phyloP scores from a whole-genome alignment of 2,329 filamentous ascomycete genomes.

The Arthrinium phaeospermum region DNA sequence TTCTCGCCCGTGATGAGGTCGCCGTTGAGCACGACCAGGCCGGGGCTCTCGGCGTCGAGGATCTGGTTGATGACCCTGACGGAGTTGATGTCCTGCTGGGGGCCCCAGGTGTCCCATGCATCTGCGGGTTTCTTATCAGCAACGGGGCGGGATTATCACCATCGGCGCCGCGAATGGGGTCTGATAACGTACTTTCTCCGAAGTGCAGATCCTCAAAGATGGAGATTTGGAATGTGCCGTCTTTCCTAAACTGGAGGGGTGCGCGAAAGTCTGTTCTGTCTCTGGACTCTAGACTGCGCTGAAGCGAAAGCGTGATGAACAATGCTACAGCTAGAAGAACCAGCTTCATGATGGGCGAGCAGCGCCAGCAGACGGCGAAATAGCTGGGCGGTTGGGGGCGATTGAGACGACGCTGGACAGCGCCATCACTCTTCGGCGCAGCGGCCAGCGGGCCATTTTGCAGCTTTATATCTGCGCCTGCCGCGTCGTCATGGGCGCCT shows the following conservation, averaged over 20 bases:
- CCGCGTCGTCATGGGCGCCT: not conserved
- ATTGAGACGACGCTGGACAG: not conserved
- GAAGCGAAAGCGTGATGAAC: not conserved
- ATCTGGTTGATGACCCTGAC: conserved; percentile 62
- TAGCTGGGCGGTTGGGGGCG: not conserved
- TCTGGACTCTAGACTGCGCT: not conserved
- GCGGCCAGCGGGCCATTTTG: not conserved
- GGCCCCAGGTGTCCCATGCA: conserved; percentile 51
- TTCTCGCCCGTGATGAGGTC: conserved; percentile 75
- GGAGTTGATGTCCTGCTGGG: conserved; percentile 62
- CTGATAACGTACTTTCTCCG: conserved; percentile 61
- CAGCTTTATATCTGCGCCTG: not conserved
- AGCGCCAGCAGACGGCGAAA: not conserved
- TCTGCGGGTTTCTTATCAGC: conserved; percentile 36
- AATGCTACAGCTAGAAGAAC: not conserved
- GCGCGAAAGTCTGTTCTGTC: not conserved
- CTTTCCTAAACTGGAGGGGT: conserved; percentile 43
- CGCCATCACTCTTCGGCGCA: not conserved
- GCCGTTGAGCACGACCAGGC: conserved; percentile 72
- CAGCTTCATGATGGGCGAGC: not conserved
- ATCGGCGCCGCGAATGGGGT: not conserved
- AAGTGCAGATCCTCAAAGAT: conserved; percentile 76
- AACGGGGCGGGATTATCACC: not conserved
- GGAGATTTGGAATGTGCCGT: conserved; percentile 58
- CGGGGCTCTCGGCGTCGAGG: conserved; percentile 60